Evolutionary conservation across 2,329 filamentous ascomycete species (phyloP).

Genomic region (Chrysosporium queenslandicum): DNA sequence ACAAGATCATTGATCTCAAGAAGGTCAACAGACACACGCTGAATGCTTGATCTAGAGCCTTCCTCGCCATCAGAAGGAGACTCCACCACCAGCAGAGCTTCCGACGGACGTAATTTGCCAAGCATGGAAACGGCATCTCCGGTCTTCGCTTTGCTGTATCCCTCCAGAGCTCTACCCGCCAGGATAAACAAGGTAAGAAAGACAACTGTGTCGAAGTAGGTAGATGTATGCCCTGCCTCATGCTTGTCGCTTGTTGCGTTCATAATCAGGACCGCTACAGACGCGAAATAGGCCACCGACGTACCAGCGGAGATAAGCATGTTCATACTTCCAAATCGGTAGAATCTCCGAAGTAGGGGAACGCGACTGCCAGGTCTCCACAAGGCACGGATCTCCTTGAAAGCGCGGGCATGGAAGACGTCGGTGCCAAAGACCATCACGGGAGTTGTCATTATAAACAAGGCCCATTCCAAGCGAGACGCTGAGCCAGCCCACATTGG

Average conservation of each 20-base stretch:
- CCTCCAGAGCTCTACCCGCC: slow-evolving; percentile 51
- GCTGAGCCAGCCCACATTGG: slow-evolving; percentile 60
- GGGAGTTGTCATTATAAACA: slow-evolving; percentile 72
- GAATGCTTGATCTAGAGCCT: slow-evolving; percentile 19
- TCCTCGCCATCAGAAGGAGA: slow-evolving; percentile 9
- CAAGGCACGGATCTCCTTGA: slow-evolving; percentile 66
- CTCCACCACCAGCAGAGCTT: slow-evolving; percentile 55
- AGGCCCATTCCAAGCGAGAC: slow-evolving; percentile 64
- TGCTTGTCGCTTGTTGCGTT: slow-evolving; percentile 33
- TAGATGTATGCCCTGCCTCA: slow-evolving; percentile 46
- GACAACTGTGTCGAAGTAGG: slow-evolving; percentile 86
- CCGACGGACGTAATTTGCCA: slow-evolving; percentile 64
- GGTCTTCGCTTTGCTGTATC: slow-evolving; percentile 83
- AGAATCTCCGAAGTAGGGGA: slow-evolving; percentile 64
- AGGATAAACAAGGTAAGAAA: slow-evolving; percentile 85
- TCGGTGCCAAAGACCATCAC: slow-evolving; percentile 82
- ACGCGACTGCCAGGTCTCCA: slow-evolving; percentile 68
- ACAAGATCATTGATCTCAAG: slow-evolving; percentile 67
- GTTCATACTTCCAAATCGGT: slow-evolving; percentile 95
- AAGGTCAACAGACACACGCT: slow-evolving; percentile 52
- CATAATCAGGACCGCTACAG: slow-evolving; percentile 64
- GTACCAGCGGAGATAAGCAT: slow-evolving; percentile 84
- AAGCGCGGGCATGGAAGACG: slow-evolving; percentile 66
- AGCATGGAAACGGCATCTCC: slow-evolving; percentile 76
- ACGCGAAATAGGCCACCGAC: slow-evolving; percentile 76